Evolutionary conservation across 352 stramenopile genomes (phyloP).

Genomic region (Phytopythium mirpurense): DNA sequence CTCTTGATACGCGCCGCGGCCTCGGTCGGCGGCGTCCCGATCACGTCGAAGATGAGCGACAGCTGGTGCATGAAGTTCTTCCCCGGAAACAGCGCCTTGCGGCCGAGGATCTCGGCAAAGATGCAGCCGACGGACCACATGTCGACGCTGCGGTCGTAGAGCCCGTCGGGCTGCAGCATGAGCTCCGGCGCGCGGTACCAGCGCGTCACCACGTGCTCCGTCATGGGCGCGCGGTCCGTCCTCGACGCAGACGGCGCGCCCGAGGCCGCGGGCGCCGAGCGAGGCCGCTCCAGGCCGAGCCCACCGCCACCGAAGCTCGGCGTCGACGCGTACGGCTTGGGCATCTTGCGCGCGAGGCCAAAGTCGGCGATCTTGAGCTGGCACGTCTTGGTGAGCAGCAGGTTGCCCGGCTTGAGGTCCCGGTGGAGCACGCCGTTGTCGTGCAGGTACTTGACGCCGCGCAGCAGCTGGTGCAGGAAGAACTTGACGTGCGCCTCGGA

Average conservation of each 20-base stretch:
- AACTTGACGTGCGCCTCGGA: conserved; percentile 80
- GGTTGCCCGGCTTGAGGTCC: conserved; percentile 80
- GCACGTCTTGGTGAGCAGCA: conserved; percentile 73
- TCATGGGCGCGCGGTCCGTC: conserved; percentile 48
- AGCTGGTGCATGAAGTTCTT: conserved; percentile 84
- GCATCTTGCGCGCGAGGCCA: conserved; percentile 58
- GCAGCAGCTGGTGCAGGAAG: conserved; percentile 91
- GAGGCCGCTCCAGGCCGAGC: conserved; percentile 26
- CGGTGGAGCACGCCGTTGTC: conserved; percentile 76
- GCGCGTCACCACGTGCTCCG: conserved; percentile 83
- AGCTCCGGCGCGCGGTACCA: conserved; percentile 91
- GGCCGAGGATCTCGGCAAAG: conserved; percentile 71
- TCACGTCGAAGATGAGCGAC: conserved; percentile 71
- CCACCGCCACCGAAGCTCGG: not conserved
- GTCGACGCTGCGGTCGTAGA: conserved; percentile 86
- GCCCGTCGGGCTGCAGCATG: conserved; percentile 86
- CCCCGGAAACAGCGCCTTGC: conserved; percentile 66
- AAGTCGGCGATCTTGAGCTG: conserved; percentile 83
- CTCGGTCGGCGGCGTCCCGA: conserved; percentile 49
- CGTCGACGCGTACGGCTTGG: conserved; percentile 11
- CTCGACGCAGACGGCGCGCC: conserved; percentile 6
- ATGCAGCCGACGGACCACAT: conserved; percentile 90
- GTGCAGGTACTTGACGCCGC: conserved; percentile 77
- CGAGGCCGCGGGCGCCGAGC: conserved; percentile 37
- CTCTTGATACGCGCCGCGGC: conserved; percentile 56